Percentiles rank a stretch among this genome's conserved stretches.
These are phyloP conservation scores for Saccharomyces pastorianus DNA, from an alignment of 1,139 yeast species.

Conservation along the genomic window DNA sequence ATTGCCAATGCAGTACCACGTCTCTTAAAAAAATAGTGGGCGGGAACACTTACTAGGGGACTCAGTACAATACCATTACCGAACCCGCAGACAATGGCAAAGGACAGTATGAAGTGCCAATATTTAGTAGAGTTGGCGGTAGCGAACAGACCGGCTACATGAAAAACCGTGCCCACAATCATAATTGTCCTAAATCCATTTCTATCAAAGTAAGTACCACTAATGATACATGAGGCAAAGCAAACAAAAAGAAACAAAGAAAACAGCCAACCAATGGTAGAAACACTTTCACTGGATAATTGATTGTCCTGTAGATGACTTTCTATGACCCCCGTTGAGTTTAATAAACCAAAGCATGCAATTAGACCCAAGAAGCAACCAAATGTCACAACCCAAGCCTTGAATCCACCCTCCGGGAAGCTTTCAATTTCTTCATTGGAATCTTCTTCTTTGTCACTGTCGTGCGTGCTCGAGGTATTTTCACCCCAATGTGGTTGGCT, in stretches of 20 bases:
- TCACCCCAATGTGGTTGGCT: slow-evolving; percentile 2
- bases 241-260: slow-evolving; percentile 50
- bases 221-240: slow-evolving; percentile 48
- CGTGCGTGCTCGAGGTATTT: slow-evolving; percentile 2
- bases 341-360: slow-evolving; percentile 53
- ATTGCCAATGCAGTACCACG: slow-evolving; percentile 56
- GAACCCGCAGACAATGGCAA: slow-evolving; percentile 48
- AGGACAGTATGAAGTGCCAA: slow-evolving; percentile 53
- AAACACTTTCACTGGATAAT: slow-evolving; percentile 38
- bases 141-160: slow-evolving; percentile 46
- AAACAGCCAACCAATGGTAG: slow-evolving; percentile 60
- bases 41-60: slow-evolving; percentile 51
- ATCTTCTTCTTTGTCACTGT: slow-evolving; percentile 8
- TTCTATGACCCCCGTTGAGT: slow-evolving; percentile 56
- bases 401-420: slow-evolving; percentile 49
- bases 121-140: slow-evolving; percentile 47
- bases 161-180: slow-evolving; percentile 39
- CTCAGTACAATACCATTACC: slow-evolving; percentile 53
- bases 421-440: slow-evolving; percentile 15
- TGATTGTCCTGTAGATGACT: slow-evolving; percentile 50
- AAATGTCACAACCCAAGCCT: slow-evolving; percentile 47
- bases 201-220: slow-evolving; percentile 56
- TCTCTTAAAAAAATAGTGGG: slow-evolving; percentile 53
- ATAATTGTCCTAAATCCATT: slow-evolving; percentile 48
- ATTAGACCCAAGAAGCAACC: slow-evolving; percentile 53